Percentiles rank a stretch among this genome's conserved stretches.
Evolutionary conservation across 768 basidiomycete genomes (phyloP).

Genomic region (Podaxis sp.): DNA sequence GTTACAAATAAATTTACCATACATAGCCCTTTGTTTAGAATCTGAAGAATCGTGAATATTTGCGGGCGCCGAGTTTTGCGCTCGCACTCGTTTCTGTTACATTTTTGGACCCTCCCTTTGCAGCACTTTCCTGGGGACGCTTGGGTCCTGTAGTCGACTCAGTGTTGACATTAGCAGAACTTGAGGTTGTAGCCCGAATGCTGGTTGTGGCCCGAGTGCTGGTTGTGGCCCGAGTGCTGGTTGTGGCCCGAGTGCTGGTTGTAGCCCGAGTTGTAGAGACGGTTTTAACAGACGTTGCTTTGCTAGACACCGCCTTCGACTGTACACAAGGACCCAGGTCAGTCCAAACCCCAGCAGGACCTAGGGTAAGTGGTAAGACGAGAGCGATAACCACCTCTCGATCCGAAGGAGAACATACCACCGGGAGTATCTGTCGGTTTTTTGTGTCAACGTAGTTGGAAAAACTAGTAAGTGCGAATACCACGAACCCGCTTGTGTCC

Average conservation of each 20-base stretch:
- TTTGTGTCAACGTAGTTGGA: neutral
- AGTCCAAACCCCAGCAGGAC: slow-evolving; percentile 29
- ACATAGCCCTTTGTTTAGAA: neutral
- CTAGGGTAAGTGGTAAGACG: slow-evolving; percentile 11
- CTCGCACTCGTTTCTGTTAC: neutral
- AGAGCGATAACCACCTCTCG: neutral
- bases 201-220: no score
- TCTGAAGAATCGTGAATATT: slow-evolving; percentile 7
- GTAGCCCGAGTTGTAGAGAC: neutral
- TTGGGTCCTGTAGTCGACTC: neutral
- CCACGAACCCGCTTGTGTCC: slow-evolving; percentile 35
- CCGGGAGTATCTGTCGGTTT: slow-evolving; percentile 23
- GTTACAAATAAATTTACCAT: neutral
- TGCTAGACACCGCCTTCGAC: neutral
- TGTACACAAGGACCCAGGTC: slow-evolving; percentile 26
- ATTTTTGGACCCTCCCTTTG: neutral
- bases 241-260: neutral
- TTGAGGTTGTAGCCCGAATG: no score
- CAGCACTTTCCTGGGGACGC: neutral
- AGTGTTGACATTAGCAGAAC: neutral
- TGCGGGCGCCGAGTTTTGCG: neutral
- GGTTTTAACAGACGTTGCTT: neutral
- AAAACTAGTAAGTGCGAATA: neutral
- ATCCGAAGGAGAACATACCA: slow-evolving; percentile 15
- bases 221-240: no score